A percentile compares a stretch with the other conserved stretches of the same genome.
Conservation (phyloP, 1,284 basidiomycete genomes). For the Ceratobasidium sp. region DNA sequence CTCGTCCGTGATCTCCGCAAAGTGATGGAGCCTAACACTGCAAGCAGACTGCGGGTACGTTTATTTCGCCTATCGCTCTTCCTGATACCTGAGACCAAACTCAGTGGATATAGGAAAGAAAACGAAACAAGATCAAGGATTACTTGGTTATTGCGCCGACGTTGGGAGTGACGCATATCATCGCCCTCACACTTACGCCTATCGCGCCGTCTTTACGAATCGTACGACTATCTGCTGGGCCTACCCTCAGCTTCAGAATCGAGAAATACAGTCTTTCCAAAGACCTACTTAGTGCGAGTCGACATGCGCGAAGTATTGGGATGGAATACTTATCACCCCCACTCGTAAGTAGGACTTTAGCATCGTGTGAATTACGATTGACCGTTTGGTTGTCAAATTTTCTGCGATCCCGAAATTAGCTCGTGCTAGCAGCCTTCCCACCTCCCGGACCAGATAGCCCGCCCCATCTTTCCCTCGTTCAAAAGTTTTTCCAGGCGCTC, state of each 20-base stretch:
- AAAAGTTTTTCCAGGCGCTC: constrained; percentile 89
- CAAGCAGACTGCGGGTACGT: constrained; percentile 83
- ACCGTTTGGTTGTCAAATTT: no score
- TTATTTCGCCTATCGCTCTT: background rate
- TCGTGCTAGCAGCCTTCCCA: constrained; percentile 81
- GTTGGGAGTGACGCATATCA: constrained; percentile 90
- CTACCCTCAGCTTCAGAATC: constrained; percentile 92
- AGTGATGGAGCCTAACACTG: constrained; percentile 99
- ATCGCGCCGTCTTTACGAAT: constrained; percentile 88
- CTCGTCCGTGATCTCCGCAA: constrained; percentile 93
- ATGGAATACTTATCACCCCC: constrained; percentile 89
- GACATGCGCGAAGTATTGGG: constrained; percentile 77
- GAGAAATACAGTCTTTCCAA: constrained; percentile 92
- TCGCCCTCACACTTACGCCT: constrained; percentile 90
- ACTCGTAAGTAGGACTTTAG: constrained; percentile 64
- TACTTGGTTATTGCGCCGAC: constrained; percentile 93
- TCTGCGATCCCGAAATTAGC: constrained; percentile 55
- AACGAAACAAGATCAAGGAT: constrained; percentile 93
- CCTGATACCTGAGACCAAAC: constrained; percentile 19
- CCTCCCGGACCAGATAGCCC: constrained; percentile 74
- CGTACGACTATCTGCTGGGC: constrained; percentile 89
- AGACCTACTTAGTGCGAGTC: constrained; percentile 77
- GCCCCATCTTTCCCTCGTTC: constrained; percentile 74
- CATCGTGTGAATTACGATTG: background rate
- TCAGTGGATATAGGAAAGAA: constrained; percentile 74